A percentile compares a stretch with the other conserved stretches of the same genome.
These are phyloP conservation scores for Schizosaccharomyces cryophilus DNA, from an alignment of 805 yeast genomes.

Conservation along the genomic window DNA sequence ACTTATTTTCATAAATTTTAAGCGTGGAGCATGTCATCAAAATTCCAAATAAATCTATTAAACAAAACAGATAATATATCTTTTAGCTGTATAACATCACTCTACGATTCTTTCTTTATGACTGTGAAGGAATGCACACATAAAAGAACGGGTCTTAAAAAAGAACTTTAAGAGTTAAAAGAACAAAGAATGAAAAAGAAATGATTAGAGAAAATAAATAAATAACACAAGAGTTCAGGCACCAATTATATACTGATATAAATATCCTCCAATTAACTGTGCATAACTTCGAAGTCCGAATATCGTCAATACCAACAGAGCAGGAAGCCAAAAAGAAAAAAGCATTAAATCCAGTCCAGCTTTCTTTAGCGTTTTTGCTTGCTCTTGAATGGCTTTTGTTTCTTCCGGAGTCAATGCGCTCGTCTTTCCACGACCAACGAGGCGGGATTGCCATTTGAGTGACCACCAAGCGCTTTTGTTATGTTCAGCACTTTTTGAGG, in stretches of 20 bases:
- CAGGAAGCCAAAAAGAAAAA: conserved; percentile 1
- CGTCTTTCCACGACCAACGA: not conserved
- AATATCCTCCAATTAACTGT: not conserved
- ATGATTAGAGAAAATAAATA: not conserved
- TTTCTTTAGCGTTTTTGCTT: not conserved
- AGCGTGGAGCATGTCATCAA: too few relatives aligned
- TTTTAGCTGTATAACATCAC: too few relatives aligned
- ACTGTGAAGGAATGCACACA: too few relatives aligned
- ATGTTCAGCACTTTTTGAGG: not conserved
- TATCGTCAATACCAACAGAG: not conserved
- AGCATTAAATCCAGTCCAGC: not conserved
- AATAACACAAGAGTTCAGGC: not conserved
- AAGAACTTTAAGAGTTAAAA: too few relatives aligned
- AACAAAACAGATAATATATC: too few relatives aligned
- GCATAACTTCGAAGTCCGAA: not conserved
- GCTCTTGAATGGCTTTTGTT: not conserved
- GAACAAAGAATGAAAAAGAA: not conserved
- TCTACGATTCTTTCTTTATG: too few relatives aligned
- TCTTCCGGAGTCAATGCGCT: not conserved
- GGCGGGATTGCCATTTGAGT: not conserved
- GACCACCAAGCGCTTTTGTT: not conserved
- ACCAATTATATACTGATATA: not conserved
- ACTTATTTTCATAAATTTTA: too few relatives aligned
- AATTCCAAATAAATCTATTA: too few relatives aligned
- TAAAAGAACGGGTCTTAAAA: too few relatives aligned